phyloP scores from a whole-genome alignment of 306 rosid species.

The Prunus dulcis region DNA sequence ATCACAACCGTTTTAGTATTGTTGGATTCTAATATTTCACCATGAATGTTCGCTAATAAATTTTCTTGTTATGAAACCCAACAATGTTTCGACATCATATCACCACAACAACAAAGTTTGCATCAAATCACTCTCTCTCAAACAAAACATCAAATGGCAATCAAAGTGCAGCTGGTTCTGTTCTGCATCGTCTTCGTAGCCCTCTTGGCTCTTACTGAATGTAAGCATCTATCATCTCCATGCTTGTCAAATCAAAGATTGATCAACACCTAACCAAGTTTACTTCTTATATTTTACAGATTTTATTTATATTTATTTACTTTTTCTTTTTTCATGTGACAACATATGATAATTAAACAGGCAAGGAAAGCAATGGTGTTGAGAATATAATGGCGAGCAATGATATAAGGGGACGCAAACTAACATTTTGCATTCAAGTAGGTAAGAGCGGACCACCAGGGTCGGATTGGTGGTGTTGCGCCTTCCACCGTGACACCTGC shows the following conservation, averaged over 20 bases:
- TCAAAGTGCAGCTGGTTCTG: background rate
- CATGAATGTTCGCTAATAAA: background rate
- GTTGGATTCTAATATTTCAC: background rate
- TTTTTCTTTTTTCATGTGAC: background rate
- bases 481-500: too few relatives aligned
- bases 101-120: background rate
- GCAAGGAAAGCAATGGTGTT: too few relatives aligned
- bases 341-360: background rate
- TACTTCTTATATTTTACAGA: background rate
- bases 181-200: background rate
- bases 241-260: background rate
- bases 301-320: background rate
- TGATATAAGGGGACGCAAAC: too few relatives aligned
- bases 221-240: background rate
- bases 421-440: too few relatives aligned
- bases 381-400: too few relatives aligned
- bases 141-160: slow-evolving; percentile 1
- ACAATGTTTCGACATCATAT: background rate
- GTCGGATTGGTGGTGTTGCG: too few relatives aligned
- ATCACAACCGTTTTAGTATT: background rate
- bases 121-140: background rate
- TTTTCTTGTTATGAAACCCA: background rate
- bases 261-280: background rate
- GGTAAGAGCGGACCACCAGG: too few relatives aligned
- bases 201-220: background rate